Conservation (phyloP, 371 early-diverging fungal genomes). For the Apophysomyces sp. region DNA sequence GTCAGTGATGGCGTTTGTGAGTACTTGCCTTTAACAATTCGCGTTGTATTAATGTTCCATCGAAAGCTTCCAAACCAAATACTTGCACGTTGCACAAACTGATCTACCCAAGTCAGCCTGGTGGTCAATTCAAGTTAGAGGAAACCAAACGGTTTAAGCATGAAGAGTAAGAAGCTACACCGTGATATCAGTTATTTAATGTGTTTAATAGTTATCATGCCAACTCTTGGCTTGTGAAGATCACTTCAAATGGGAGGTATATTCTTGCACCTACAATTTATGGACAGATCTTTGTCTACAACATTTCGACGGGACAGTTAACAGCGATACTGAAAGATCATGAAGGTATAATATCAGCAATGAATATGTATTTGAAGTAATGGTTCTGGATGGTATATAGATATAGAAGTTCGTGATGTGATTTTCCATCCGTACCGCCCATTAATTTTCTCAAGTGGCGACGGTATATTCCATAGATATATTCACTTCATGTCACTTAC, state of each 20-base stretch:
- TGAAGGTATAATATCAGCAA: slow-evolving; percentile 49
- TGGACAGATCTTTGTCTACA: slow-evolving; percentile 76
- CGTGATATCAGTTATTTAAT: not conserved
- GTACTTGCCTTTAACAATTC: slow-evolving; percentile 5
- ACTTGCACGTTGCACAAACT: slow-evolving; percentile 73
- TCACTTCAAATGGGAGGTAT: slow-evolving; percentile 76
- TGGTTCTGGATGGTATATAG: slow-evolving; percentile 21
- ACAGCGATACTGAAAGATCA: slow-evolving; percentile 69
- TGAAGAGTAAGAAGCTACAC: slow-evolving; percentile 51
- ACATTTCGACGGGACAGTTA: slow-evolving; percentile 66
- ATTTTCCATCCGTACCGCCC: slow-evolving; percentile 83
- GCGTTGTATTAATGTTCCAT: not conserved
- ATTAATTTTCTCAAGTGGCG: slow-evolving; percentile 79
- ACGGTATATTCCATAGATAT: slow-evolving; percentile 53
- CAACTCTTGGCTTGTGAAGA: slow-evolving; percentile 84
- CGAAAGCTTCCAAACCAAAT: slow-evolving; percentile 67
- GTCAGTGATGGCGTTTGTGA: slow-evolving; percentile 69
- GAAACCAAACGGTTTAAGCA: slow-evolving; percentile 68
- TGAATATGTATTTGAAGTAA: not conserved
- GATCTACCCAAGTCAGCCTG: slow-evolving; percentile 66
- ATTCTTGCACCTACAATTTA: slow-evolving; percentile 80
- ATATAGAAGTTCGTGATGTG: slow-evolving; percentile 89
- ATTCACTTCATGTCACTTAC: not conserved
- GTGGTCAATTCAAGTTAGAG: slow-evolving; percentile 63
- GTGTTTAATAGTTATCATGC: slow-evolving; percentile 60